These are phyloP conservation scores for Ogataea salicorniae DNA, from an alignment of 805 yeast genomes.

Conservation along the genomic window DNA sequence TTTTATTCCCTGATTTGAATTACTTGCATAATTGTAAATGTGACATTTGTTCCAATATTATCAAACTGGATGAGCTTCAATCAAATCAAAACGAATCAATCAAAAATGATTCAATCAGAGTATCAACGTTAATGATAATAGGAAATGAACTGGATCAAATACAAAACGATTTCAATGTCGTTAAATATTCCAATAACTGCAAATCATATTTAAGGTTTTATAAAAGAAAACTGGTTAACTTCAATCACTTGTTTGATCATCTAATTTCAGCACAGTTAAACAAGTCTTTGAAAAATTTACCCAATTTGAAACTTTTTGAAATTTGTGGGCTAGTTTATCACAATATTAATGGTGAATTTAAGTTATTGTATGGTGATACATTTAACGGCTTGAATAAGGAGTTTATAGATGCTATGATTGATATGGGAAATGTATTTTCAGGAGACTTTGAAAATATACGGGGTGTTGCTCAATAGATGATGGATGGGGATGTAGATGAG, in stretches of 20 bases:
- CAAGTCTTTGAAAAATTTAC: slow-evolving; percentile 15
- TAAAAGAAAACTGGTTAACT: slow-evolving; percentile 6
- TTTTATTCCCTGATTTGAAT: slow-evolving; percentile 26
- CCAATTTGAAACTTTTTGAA: slow-evolving; percentile 24
- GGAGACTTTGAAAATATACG: slow-evolving; percentile 9
- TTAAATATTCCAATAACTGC: slow-evolving; percentile 9
- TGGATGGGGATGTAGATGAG: too few relatives aligned
- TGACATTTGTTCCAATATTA: slow-evolving; percentile 16
- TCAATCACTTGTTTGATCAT: slow-evolving; percentile 29
- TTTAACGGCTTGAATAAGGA: slow-evolving; percentile 20
- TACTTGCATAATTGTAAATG: slow-evolving; percentile 25
- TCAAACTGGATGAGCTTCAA: slow-evolving; percentile 3
- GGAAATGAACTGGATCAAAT: slow-evolving; percentile 27
- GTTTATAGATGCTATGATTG: slow-evolving; percentile 18
- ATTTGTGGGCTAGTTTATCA: slow-evolving; percentile 29
- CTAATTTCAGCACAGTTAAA: slow-evolving; percentile 22
- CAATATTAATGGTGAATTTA: slow-evolving; percentile 8
- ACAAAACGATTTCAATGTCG: slow-evolving; percentile 12
- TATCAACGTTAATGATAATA: slow-evolving; percentile 28
- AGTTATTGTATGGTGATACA: slow-evolving; percentile 21
- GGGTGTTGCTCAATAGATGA: neutral
- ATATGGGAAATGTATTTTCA: slow-evolving; percentile 24
- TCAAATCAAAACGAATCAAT: slow-evolving; percentile 3
- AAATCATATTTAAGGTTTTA: slow-evolving; percentile 13
- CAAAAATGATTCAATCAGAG: slow-evolving; percentile 24